Base-by-base conservation (phyloP, 2,329 filamentous ascomycete genomes). In the Sporothrix inflata region DNA sequence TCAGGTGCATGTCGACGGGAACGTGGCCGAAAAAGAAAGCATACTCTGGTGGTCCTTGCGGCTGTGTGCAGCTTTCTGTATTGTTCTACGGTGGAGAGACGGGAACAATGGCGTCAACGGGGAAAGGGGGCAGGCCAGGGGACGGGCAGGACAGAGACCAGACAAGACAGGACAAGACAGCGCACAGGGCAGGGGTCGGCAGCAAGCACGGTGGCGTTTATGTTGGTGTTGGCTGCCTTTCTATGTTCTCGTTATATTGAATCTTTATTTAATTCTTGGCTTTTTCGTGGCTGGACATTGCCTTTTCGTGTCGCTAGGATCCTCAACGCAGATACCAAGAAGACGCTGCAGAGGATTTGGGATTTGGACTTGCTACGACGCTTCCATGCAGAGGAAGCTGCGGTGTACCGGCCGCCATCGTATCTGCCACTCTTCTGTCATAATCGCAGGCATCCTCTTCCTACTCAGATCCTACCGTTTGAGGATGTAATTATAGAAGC, bases 371-470 rank as follows among this genome's bases (percentile, higher is more conserved):
- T 65, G n/a, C n/a, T 65, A 4, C 63, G 27, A 49, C 42, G 24
- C 63, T 49, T 66, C 63, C 24, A 49, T 66, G 63, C 42, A 49
- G 42, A 66, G 4, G 8, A 65, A 27, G 6, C 63, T 66, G 63
- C 19, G 2, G 24, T 66, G 42, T 21, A 16, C 24, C 24, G 16
- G 7, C 8, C 16, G 4, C 8, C 24, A 49, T 66, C 63, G 63
- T 49, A 34, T 49, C 40, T 66, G 61, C 21, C 61, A n/a, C 21
- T 24, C 6, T 66, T 21, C 19, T 11, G 24, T 66, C 61, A 42
- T 66, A 30, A 34, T 49, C 24, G 14, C 42, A 66, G 14, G 24
- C 42, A 12, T 47, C 1, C 16, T 49, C 24, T n/a, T 66, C 7
- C 42, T 49, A n/a, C 30, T 30, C 16, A 45, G 60, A 45, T 63